Conservation (phyloP, 1,284 basidiomycete species). For the Bondarzewia mesenterica region DNA sequence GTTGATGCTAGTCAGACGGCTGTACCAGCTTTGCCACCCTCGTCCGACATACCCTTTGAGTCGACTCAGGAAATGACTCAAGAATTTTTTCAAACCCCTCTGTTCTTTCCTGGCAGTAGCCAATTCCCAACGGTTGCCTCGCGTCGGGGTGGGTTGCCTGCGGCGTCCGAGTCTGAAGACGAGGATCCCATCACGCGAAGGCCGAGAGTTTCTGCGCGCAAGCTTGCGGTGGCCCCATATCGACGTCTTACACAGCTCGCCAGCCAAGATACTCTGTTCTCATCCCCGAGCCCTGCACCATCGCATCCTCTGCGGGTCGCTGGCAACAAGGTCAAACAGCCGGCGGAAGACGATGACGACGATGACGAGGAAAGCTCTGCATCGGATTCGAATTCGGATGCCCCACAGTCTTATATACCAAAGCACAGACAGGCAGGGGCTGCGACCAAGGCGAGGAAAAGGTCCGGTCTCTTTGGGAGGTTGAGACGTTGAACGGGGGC, state of each 20-base stretch:
- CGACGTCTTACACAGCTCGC: slow-evolving; percentile 47
- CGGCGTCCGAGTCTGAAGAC: slow-evolving; percentile 27
- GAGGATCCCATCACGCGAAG: slow-evolving; percentile 22
- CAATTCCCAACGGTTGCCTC: slow-evolving; percentile 15
- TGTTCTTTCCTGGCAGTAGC: slow-evolving; percentile 25
- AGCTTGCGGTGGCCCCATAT: slow-evolving; percentile 22
- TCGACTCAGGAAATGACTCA: background rate
- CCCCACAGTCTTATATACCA: slow-evolving; percentile 46
- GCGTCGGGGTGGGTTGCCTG: background rate
- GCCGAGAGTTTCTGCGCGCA: slow-evolving; percentile 19
- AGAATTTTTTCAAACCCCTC: slow-evolving; percentile 9
- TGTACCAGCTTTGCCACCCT: slow-evolving; percentile 4
- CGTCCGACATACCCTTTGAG: slow-evolving; percentile 2
- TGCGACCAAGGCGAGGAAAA: slow-evolving; percentile 21
- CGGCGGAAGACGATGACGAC: slow-evolving; percentile 27
- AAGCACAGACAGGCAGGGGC: slow-evolving; percentile 44
- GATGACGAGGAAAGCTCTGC: slow-evolving; percentile 27
- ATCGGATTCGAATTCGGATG: slow-evolving; percentile 30
- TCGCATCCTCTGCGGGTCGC: slow-evolving; percentile 20
- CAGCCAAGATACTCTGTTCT: slow-evolving; percentile 32
- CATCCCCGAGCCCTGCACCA: slow-evolving; percentile 11
- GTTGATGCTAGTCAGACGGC: background rate
- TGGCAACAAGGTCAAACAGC: slow-evolving; percentile 21
- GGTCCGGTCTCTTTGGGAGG: slow-evolving; percentile 10
- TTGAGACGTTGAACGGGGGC: background rate